Conservation (phyloP, 2,329 filamentous ascomycete genomes). For the Davidsoniella virescens region DNA sequence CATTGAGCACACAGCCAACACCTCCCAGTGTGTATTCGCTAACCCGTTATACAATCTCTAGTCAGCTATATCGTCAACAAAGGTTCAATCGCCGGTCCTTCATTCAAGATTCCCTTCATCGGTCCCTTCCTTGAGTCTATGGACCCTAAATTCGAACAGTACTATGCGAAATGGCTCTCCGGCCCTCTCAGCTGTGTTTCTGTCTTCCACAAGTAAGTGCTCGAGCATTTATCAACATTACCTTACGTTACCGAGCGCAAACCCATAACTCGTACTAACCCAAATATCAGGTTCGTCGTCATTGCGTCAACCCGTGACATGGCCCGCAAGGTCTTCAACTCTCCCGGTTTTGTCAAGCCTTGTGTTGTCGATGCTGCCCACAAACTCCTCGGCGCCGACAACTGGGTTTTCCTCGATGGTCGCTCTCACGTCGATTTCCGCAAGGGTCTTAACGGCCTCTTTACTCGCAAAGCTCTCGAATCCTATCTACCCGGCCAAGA, state of each 20-base stretch:
- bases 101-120: constrained; percentile 70
- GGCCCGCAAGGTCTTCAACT: constrained; percentile 93
- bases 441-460: constrained; percentile 87
- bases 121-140: constrained; percentile 91
- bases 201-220: constrained; percentile 87
- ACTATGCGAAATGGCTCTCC: constrained; percentile 83
- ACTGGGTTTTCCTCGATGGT: constrained; percentile 96
- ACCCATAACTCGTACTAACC: not conserved
- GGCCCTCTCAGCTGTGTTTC: constrained; percentile 91
- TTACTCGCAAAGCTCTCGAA: constrained; percentile 79
- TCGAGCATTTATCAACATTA: too few species aligned
- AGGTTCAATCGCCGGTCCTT: constrained; percentile 57
- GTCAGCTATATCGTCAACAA: constrained; percentile 62
- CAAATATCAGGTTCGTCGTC: constrained; percentile 62
- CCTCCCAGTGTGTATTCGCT: not conserved
- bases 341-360: constrained; percentile 78
- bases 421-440: constrained; percentile 92
- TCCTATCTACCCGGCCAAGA: constrained; percentile 84
- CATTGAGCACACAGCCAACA: not conserved
- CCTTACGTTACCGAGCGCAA: too few species aligned
- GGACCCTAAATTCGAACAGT: constrained; percentile 80
- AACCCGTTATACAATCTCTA: constrained; percentile 21
- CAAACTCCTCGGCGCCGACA: constrained; percentile 79
- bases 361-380: constrained; percentile 89
- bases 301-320: constrained; percentile 91